Evolutionary conservation across 2,329 filamentous ascomycete genomes (phyloP), one percentile per base, ranked within the genome.

Genomic region (Akanthomyces uredinophilus): DNA sequence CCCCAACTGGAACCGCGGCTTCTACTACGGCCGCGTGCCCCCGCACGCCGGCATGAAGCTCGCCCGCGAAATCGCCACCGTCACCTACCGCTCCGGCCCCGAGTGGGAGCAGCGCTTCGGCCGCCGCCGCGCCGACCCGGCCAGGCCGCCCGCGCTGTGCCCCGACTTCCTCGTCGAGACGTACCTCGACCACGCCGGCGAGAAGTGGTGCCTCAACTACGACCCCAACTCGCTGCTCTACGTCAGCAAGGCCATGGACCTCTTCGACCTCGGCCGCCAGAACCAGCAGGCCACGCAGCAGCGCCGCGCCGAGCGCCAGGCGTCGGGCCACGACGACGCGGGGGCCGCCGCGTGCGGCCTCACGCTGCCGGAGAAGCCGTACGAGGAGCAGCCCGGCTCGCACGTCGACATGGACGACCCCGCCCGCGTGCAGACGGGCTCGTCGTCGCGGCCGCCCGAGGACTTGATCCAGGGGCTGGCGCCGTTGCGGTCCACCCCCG

Each of bases 41-140:
- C 95, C 95, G 0, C 95, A 99, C 71, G 88, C 90, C 0, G 95
- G 95, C 55, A 98, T 99, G 94, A 99, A 99, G 77, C 87, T 99
- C 7, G 94, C 95, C 0, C 88, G 95, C 63, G 91, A 99, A 77
- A 99, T 99, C 69, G 95, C 95, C 18, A 99, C 95, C 1, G 93
- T 99, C 52, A 99, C 95, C 2, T 99, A 99, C 75, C 87, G 95
- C 64, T 96, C 91, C 60, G 95, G 95, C 0, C 95, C 95, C 0
- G 95, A 99, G 75, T 99, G 95, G 95, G 95, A 99, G 76, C 89
- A 91, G 75, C 86, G 95, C 41, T 99, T 99, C 73, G 94, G 92
- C 4, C 84, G 95, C 43, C 83, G 91, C 66, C 84, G 95, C 52
- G 94, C 95, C 16, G 95, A 99, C 72, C 83, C 91, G 0, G 86